phyloP scores from a whole-genome alignment of 2,329 filamentous ascomycete species.

The Epichloe sp. region DNA sequence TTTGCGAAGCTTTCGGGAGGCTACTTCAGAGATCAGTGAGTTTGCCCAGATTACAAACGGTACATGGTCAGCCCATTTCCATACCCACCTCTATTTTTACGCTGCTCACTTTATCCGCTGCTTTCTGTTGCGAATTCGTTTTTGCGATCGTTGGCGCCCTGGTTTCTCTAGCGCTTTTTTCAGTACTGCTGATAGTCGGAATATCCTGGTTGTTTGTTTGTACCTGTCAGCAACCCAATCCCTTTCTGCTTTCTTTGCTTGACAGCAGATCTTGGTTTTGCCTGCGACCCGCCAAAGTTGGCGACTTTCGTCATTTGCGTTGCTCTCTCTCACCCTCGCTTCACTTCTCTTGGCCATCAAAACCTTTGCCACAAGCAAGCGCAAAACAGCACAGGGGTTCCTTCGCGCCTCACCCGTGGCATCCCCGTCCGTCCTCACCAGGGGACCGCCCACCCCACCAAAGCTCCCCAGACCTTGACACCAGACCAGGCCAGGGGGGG shows the following conservation, averaged over 20 bases:
- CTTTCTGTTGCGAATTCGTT: conserved; percentile 20
- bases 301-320: neutral
- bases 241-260: no score
- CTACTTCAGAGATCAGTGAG: neutral
- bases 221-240: neutral
- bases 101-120: conserved; percentile 18
- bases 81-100: conserved; percentile 19
- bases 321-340: neutral
- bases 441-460: conserved; percentile 24
- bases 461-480: conserved; percentile 30
- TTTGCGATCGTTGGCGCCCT: neutral
- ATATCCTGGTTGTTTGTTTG: no score
- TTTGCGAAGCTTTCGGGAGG: neutral
- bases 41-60: neutral
- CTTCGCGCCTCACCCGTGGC: conserved; percentile 35
- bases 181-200: neutral
- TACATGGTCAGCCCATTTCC: conserved; percentile 19
- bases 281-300: neutral
- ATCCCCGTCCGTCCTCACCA: conserved; percentile 30
- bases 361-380: conserved; percentile 14
- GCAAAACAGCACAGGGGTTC: conserved; percentile 19
- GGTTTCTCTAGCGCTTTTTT: conserved; percentile 16
- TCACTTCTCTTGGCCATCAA: neutral
- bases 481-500: conserved; percentile 25
- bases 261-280: no score